Percentiles rank a stretch among this genome's conserved stretches.
Conservation (phyloP, 768 basidiomycete genomes). For the Leccinum incarnatum region DNA sequence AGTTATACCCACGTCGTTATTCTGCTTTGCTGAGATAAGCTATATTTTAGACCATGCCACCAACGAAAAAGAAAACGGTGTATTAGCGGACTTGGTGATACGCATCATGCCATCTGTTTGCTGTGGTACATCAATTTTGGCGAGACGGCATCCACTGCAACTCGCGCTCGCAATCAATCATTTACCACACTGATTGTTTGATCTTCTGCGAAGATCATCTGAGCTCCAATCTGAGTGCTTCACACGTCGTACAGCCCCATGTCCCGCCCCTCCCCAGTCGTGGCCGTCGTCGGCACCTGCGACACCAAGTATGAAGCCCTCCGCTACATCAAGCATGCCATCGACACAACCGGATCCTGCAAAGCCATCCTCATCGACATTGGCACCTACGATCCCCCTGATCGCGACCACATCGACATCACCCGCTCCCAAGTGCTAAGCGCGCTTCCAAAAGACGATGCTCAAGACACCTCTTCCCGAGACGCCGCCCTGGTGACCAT, state of each 20-base stretch:
- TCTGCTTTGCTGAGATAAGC: constrained; percentile 20
- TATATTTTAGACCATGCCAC: no score
- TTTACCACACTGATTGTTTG: no score
- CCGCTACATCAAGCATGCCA: constrained; percentile 18
- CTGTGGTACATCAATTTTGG: no score
- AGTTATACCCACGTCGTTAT: no score
- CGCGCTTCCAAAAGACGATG: background rate
- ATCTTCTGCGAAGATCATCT: no score
- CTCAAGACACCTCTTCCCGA: constrained; percentile 7
- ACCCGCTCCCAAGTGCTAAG: constrained; percentile 19
- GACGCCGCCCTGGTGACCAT: constrained; percentile 12
- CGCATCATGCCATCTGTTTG: no score
- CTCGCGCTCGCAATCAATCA: background rate
- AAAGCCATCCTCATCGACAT: constrained; percentile 29
- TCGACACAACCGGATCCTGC: constrained; percentile 14
- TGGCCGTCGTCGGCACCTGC: constrained; percentile 29
- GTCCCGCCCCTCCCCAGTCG: constrained; percentile 10
- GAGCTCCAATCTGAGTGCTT: no score
- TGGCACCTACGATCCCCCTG: constrained; percentile 17
- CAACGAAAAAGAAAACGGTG: no score
- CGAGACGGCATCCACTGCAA: background rate
- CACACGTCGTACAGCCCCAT: no score
- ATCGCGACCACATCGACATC: constrained; percentile 20
- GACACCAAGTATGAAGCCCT: constrained; percentile 27
- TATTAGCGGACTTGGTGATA: no score